These are phyloP conservation scores for Komagataella mondaviorum DNA, from an alignment of 805 yeast species.

Conservation along the genomic window DNA sequence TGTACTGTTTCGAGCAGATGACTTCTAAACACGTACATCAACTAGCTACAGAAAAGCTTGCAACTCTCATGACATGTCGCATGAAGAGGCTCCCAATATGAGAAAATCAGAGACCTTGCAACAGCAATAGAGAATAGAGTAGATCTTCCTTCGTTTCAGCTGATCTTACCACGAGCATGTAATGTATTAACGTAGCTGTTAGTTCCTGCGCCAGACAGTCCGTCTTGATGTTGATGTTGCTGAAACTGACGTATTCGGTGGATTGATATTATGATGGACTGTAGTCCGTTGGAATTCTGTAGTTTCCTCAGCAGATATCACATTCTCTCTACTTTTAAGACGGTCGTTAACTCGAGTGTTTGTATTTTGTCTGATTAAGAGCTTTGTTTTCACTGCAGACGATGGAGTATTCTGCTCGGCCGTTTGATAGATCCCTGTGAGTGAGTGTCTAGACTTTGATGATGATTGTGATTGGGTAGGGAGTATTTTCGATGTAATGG, in stretches of 20 bases:
- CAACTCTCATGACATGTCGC: background rate
- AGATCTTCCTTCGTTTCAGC: too few species aligned
- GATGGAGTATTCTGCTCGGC: background rate
- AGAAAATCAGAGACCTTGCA: too few species aligned
- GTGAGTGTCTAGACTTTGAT: slow-evolving; percentile 4
- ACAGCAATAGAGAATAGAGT: too few species aligned
- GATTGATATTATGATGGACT: background rate
- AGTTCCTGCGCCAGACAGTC: background rate
- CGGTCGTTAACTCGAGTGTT: background rate
- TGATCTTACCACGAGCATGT: too few species aligned
- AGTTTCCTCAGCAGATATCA: background rate
- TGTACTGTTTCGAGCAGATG: background rate
- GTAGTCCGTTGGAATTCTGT: background rate
- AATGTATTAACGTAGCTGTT: background rate
- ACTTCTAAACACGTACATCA: background rate
- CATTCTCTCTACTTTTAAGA: background rate
- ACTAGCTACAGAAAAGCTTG: background rate
- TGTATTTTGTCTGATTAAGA: background rate
- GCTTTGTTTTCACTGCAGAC: background rate
- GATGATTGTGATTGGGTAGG: slow-evolving; percentile 3
- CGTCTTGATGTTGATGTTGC: slow-evolving; percentile 1
- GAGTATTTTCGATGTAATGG: slow-evolving; percentile 5
- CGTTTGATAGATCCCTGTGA: slow-evolving; percentile 4
- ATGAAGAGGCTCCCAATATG: too few species aligned
- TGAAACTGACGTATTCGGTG: slow-evolving; percentile 1